Evolutionary conservation across 2,329 filamentous ascomycete species (phyloP).

Genomic region (Didymella segeticola): DNA sequence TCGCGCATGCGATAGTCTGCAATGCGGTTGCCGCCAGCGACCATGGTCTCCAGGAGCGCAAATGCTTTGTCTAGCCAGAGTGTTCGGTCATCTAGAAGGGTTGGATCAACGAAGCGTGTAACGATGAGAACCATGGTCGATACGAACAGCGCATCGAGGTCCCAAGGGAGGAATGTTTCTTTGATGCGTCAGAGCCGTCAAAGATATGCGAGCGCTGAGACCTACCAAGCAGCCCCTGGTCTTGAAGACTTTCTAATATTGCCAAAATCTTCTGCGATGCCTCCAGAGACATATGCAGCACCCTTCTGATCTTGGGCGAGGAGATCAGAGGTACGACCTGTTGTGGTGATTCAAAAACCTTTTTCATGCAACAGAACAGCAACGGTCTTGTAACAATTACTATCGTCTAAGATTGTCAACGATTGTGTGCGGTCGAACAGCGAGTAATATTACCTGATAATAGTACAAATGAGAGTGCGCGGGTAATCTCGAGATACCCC

Average conservation of each 20-base stretch:
- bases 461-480: slow-evolving; percentile 48
- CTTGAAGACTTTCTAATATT: slow-evolving; percentile 54
- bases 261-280: slow-evolving; percentile 54
- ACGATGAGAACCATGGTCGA: slow-evolving; percentile 54
- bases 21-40: slow-evolving; percentile 55
- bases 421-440: neutral
- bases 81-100: slow-evolving; percentile 43
- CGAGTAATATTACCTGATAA: slow-evolving; percentile 46
- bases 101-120: slow-evolving; percentile 40
- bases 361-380: slow-evolving; percentile 54
- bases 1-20: slow-evolving; percentile 56
- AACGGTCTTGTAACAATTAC: slow-evolving; percentile 52
- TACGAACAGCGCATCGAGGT: slow-evolving; percentile 55
- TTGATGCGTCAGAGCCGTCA: neutral
- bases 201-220: neutral
- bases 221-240: slow-evolving; percentile 57
- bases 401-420: slow-evolving; percentile 44
- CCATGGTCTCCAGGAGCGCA: slow-evolving; percentile 57
- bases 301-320: slow-evolving; percentile 47
- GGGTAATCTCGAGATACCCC: slow-evolving; percentile 52
- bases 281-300: slow-evolving; percentile 54
- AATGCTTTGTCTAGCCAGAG: slow-evolving; percentile 54
- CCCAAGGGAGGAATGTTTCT: slow-evolving; percentile 60
- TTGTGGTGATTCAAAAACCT: slow-evolving; percentile 36
- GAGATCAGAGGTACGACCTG: slow-evolving; percentile 42